phyloP scores from a whole-genome alignment of 768 basidiomycete genomes.

The Xerocomellus chrysenteron region DNA sequence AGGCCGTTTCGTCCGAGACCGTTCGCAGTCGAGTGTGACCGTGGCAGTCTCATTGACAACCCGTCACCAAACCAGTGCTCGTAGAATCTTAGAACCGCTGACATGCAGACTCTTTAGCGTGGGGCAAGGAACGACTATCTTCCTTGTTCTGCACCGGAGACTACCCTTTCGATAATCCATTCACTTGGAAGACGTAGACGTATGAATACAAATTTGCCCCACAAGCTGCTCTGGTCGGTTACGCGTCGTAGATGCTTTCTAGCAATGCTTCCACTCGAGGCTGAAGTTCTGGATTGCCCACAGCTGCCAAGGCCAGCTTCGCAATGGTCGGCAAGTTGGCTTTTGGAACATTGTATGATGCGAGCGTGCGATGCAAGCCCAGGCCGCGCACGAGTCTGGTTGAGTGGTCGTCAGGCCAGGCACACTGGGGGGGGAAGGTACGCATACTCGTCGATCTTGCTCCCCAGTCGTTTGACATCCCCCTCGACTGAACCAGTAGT shows the following conservation, averaged over 20 bases:
- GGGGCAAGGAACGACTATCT: neutral
- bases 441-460: constrained; percentile 55
- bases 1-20: neutral
- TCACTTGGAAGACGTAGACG: neutral
- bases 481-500: constrained; percentile 64
- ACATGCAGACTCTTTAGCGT: too few relatives aligned
- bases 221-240: neutral
- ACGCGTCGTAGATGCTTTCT: constrained; percentile 41
- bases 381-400: constrained; percentile 58
- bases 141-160: neutral
- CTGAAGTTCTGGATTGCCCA: constrained; percentile 36
- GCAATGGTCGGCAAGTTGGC: constrained; percentile 56
- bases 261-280: constrained; percentile 49
- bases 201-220: neutral
- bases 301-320: constrained; percentile 14
- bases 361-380: constrained; percentile 56
- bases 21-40: neutral
- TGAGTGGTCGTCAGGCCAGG: neutral
- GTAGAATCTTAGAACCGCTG: too few relatives aligned
- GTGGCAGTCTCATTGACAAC: neutral
- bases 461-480: constrained; percentile 56
- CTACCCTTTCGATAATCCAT: neutral
- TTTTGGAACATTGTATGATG: constrained; percentile 62
- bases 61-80: neutral
- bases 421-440: too few relatives aligned